phyloP scores from a whole-genome alignment of 2,329 filamentous ascomycete genomes.

The Metarhizium sp. region DNA sequence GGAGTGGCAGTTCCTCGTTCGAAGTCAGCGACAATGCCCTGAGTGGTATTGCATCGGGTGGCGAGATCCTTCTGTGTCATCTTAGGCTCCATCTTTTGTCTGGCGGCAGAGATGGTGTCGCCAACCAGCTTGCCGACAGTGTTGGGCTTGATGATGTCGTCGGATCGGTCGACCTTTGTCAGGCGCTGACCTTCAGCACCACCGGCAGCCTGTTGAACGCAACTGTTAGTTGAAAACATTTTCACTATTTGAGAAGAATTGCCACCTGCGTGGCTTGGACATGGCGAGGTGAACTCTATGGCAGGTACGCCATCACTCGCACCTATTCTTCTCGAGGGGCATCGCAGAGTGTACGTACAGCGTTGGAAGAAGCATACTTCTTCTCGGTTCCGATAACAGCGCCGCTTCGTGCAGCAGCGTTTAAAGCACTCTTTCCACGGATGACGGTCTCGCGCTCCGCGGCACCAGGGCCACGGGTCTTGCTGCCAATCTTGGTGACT shows the following conservation, averaged over 20 bases:
- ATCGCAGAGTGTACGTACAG: slow-evolving; percentile 24
- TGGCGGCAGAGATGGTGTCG: slow-evolving; percentile 70
- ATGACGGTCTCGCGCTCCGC: slow-evolving; percentile 76
- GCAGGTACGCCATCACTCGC: neutral
- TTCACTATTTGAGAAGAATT: neutral
- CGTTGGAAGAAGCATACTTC: slow-evolving; percentile 72
- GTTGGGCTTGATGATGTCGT: slow-evolving; percentile 97
- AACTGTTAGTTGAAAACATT: slow-evolving; percentile 8
- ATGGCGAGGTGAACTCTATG: neutral
- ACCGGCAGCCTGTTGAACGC: slow-evolving; percentile 13
- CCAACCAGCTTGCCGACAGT: slow-evolving; percentile 75
- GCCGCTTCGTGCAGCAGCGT: slow-evolving; percentile 79
- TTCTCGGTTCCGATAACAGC: slow-evolving; percentile 79
- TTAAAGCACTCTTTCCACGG: slow-evolving; percentile 72
- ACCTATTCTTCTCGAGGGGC: neutral
- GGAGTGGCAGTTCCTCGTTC: slow-evolving; percentile 71
- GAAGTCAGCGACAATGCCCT: slow-evolving; percentile 70
- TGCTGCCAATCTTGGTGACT: slow-evolving; percentile 90
- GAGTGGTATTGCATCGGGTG: slow-evolving; percentile 81
- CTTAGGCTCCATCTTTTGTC: slow-evolving; percentile 77
- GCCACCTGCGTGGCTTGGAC: neutral
- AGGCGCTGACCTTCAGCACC: slow-evolving; percentile 76
- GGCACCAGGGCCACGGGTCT: slow-evolving; percentile 58
- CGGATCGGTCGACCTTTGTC: slow-evolving; percentile 93
- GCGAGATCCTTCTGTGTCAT: slow-evolving; percentile 90